These are phyloP conservation scores for Neonectria hederae DNA, from an alignment of 2,329 filamentous ascomycete species.

Conservation along the genomic window DNA sequence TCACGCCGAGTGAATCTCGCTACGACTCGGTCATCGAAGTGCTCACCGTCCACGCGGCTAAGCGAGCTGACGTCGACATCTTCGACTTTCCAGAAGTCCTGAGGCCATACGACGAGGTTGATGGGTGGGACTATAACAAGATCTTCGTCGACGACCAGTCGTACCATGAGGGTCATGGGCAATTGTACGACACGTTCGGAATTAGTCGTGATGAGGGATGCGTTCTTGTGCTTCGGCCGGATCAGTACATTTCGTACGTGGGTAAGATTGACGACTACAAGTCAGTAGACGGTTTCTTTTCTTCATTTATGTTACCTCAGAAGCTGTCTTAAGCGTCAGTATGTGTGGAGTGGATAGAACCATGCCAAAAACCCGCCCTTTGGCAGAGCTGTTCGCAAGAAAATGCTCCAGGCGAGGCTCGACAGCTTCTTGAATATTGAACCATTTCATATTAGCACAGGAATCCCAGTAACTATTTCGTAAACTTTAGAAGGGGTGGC, in stretches of 20 bases:
- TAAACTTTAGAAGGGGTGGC: no score
- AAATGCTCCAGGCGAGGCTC: no score
- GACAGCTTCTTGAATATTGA: no score
- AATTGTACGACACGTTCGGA: slow-evolving; percentile 66
- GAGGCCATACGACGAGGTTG: slow-evolving; percentile 45
- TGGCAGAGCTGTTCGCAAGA: no score
- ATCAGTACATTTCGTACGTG: slow-evolving; percentile 66
- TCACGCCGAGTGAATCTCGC: slow-evolving; percentile 10
- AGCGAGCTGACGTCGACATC: slow-evolving; percentile 58
- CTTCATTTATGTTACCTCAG: slow-evolving; percentile 8
- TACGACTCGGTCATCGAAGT: slow-evolving; percentile 61
- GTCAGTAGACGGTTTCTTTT: slow-evolving; percentile 18
- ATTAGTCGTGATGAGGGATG: slow-evolving; percentile 65
- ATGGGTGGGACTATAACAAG: slow-evolving; percentile 66
- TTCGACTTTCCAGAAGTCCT: slow-evolving; percentile 62
- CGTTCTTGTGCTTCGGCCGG: slow-evolving; percentile 69
- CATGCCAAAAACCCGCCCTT: no score
- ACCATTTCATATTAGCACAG: no score
- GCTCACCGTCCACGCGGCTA: slow-evolving; percentile 66
- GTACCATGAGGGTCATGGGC: slow-evolving; percentile 63
- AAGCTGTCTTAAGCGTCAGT: background rate
- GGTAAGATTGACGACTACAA: slow-evolving; percentile 26
- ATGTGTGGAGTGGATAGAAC: no score
- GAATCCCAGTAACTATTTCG: no score
- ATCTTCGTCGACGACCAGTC: slow-evolving; percentile 64